Conservation (phyloP, 169 alveolate species). For the Cryptosporidium meleagridis region DNA sequence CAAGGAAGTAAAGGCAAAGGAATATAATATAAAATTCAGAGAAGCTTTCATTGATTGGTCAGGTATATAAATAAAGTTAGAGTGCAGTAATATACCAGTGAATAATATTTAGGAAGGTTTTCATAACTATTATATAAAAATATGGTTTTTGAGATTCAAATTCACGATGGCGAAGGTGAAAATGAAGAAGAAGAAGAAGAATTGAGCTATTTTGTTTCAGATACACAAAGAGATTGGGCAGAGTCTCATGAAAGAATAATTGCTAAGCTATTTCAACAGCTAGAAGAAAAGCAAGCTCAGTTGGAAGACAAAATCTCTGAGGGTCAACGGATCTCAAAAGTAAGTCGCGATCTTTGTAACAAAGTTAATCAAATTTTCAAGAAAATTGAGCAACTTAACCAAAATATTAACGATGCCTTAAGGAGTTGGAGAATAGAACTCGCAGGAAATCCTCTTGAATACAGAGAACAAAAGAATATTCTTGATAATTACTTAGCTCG, state of each 20-base stretch:
- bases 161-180: slow-evolving; percentile 22
- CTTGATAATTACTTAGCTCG: slow-evolving; percentile 8
- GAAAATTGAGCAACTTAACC: slow-evolving; percentile 1
- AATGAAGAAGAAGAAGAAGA: slow-evolving; percentile 3
- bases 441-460: slow-evolving; percentile 49
- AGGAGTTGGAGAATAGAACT: slow-evolving; percentile 53
- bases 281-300: neutral
- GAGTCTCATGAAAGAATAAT: neutral
- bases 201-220: neutral
- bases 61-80: no score
- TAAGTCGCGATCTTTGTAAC: neutral
- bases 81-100: neutral
- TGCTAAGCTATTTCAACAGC: neutral
- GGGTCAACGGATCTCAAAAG: neutral
- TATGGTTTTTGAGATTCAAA: slow-evolving; percentile 18
- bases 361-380: neutral
- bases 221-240: neutral
- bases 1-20: neutral
- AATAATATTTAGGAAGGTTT: no score
- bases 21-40: no score
- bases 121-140: neutral
- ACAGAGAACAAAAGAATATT: neutral
- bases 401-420: slow-evolving; percentile 3
- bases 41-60: neutral
- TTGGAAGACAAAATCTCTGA: neutral